phyloP scores from a whole-genome alignment of 106 monocot species.

The Iris macrosiphon region DNA sequence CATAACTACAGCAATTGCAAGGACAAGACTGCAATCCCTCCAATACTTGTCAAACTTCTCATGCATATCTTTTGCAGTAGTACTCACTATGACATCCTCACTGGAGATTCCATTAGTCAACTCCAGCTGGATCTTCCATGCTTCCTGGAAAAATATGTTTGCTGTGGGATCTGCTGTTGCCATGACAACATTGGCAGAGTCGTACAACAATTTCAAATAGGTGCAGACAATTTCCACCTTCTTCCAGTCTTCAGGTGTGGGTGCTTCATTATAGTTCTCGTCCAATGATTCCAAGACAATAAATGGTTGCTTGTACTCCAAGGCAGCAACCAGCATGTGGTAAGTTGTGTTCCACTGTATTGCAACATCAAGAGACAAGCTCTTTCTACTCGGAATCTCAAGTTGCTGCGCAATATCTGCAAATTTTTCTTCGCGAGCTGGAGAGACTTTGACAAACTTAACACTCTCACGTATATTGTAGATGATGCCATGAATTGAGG shows the following conservation, averaged over 20 bases:
- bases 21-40: conserved; percentile 79
- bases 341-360: conserved; percentile 92
- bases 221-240: conserved; percentile 76
- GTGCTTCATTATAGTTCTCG: conserved; percentile 84
- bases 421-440: conserved; percentile 66
- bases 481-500: conserved; percentile 81
- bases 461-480: conserved; percentile 89
- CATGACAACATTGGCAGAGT: conserved; percentile 65
- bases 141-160: conserved; percentile 89
- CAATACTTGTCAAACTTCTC: conserved; percentile 97
- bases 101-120: conserved; percentile 28
- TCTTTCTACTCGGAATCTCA: conserved; percentile 47
- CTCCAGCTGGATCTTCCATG: conserved; percentile 84
- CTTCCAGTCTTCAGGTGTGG: conserved; percentile 83
- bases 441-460: conserved; percentile 85
- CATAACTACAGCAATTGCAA: conserved; percentile 92
- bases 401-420: conserved; percentile 67
- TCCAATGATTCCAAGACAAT: conserved; percentile 70
- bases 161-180: conserved; percentile 53
- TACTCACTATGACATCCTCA: conserved; percentile 39
- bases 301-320: conserved; percentile 79
- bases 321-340: conserved; percentile 70
- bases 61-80: conserved; percentile 63
- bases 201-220: conserved; percentile 62
- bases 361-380: conserved; percentile 62